Evolutionary conservation across 345 rosid species (phyloP).

Genomic region (Iberis pinnata): DNA sequence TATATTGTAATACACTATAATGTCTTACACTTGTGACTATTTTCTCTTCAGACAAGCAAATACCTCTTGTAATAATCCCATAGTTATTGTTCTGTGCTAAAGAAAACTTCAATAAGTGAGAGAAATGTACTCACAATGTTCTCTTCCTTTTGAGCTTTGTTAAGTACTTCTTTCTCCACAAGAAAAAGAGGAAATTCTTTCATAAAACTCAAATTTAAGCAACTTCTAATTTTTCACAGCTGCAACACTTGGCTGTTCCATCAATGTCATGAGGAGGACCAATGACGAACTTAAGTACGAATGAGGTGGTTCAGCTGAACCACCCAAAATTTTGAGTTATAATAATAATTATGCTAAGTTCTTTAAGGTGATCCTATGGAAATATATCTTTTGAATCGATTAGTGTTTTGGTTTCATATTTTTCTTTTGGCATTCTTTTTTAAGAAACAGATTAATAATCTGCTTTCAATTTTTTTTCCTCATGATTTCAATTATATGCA

Average conservation of each 20-base stretch:
- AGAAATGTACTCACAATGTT: constrained; percentile 44
- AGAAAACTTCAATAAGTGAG: neutral
- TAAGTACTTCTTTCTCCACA: constrained; percentile 74
- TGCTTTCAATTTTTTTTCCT: too few species aligned
- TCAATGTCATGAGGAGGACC: constrained; percentile 67
- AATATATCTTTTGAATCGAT: too few species aligned
- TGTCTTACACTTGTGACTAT: constrained; percentile 58
- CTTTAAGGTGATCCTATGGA: too few species aligned
- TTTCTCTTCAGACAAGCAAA: constrained; percentile 89
- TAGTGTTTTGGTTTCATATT: too few species aligned
- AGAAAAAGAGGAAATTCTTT: constrained; percentile 81
- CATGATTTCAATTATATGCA: too few species aligned
- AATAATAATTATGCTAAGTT: too few species aligned
- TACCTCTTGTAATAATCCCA: constrained; percentile 83
- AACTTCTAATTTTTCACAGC: constrained; percentile 30
- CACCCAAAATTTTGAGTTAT: too few species aligned
- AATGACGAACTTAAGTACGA: too few species aligned
- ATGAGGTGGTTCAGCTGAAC: too few species aligned
- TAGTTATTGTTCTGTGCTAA: constrained; percentile 62
- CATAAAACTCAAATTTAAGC: constrained; percentile 69
- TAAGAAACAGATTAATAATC: too few species aligned
- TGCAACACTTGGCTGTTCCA: constrained; percentile 57
- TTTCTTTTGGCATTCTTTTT: too few species aligned
- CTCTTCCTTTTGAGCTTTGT: constrained; percentile 77
- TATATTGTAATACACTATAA: neutral